Evolutionary conservation across 75 land plant species (phyloP), one percentile per base, ranked within the genome.

Genomic region (Picea glauca): DNA sequence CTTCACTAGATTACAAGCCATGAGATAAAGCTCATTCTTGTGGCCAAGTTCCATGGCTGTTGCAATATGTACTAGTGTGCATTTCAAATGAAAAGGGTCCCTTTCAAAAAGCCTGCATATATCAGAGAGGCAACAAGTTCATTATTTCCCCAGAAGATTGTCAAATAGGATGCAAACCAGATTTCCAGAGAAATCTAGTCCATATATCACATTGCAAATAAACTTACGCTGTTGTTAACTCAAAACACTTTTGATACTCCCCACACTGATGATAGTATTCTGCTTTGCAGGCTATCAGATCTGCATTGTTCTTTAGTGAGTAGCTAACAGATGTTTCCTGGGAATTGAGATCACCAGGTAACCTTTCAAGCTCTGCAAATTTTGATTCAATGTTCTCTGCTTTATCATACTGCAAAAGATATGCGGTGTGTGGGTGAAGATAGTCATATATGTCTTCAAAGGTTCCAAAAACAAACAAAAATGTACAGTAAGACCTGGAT

Each of bases 41-140:
- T 86, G 93, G 40, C 92, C 98, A 82, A 97, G 95, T 86, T 97
- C 99, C 85, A 93, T 81, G 40, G 99, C 95, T 73, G 99, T 90
- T 76, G 84, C 98, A 76, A 97, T 82, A 86, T 97, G 96, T 84
- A 94, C 88, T 77, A 93, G 86, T 60, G 88, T 93, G 82, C 91
- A 88, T 75, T 91, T 94, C 40, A 93, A 75, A 86, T 94, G 98
- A 77, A 91, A 97, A 60, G 98, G 99, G 77, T 97, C 99, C 72
- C 84, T 93, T 81, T 93, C 98, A 73, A 97, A 86, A 57, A 97
- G 72, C 78, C 99, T 96, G 88, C 23, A 75, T 58, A 58, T 35
- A 26, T 4, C 43, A 80, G 33, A 31, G 54, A 20, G 43, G 11
- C 60, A 78, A 73, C 7, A 14, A 46, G 3, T 56, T 23, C 62